These are phyloP conservation scores for Nicotiana rustica DNA, from an alignment of 305 asterid genomes.

Conservation along the genomic window DNA sequence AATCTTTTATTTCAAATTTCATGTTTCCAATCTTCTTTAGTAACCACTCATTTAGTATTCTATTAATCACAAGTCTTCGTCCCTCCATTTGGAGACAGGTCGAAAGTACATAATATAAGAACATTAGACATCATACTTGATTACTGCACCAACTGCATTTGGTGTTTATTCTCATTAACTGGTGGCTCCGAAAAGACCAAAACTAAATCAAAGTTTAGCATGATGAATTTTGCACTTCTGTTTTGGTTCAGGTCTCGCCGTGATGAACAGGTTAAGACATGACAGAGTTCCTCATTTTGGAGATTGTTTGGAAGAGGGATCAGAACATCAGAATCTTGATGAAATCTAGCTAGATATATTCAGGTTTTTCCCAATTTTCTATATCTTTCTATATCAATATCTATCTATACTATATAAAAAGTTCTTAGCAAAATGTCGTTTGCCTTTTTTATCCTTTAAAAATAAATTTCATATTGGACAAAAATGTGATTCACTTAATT, in stretches of 20 bases:
- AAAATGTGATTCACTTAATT: too few species aligned
- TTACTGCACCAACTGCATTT: too few species aligned
- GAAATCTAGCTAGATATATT: conserved; percentile 22
- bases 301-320: conserved; percentile 42
- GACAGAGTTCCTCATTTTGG: conserved; percentile 48
- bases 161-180: background rate
- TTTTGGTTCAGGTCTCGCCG: conserved; percentile 62
- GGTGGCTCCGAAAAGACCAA: conserved; percentile 23
- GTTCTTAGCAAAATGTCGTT: too few species aligned
- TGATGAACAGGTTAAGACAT: conserved; percentile 62
- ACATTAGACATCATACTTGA: too few species aligned
- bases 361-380: background rate
- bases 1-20: background rate
- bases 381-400: too few species aligned
- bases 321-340: conserved; percentile 53
- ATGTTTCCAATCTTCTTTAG: background rate
- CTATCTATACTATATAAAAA: too few species aligned
- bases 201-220: conserved; percentile 31
- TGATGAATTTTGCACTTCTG: conserved; percentile 34
- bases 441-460: too few species aligned
- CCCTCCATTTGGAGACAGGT: too few species aligned
- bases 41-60: background rate
- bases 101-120: too few species aligned
- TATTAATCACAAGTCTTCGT: background rate
- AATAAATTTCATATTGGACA: too few species aligned